phyloP scores from a whole-genome alignment of 2,329 filamentous ascomycete genomes.

The Hortaea sp. region DNA sequence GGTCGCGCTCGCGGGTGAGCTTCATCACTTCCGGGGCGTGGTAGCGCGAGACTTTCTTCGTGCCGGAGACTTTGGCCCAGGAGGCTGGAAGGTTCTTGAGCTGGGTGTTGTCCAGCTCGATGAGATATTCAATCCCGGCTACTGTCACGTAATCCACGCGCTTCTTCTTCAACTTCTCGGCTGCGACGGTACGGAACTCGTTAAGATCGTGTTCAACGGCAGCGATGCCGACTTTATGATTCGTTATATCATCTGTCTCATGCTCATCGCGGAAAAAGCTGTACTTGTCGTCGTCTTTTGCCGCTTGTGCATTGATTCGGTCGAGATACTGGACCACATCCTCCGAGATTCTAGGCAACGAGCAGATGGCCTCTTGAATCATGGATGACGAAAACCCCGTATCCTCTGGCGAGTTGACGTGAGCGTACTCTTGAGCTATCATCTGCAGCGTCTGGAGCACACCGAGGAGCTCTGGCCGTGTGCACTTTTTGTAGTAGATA shows the following conservation, averaged over 20 bases:
- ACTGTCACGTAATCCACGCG: constrained; percentile 70
- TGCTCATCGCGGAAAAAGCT: constrained; percentile 79
- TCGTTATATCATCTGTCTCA: constrained; percentile 80
- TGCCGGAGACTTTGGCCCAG: constrained; percentile 90
- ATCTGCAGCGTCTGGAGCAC: constrained; percentile 77
- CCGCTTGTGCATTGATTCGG: constrained; percentile 74
- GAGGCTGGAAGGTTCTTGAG: constrained; percentile 84
- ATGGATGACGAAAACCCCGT: constrained; percentile 63
- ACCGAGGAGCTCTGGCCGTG: constrained; percentile 73
- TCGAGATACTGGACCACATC: constrained; percentile 68
- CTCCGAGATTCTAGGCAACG: constrained; percentile 65
- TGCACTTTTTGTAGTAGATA: constrained; percentile 96
- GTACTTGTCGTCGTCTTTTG: constrained; percentile 84
- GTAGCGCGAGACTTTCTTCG: constrained; percentile 84
- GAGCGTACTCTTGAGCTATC: constrained; percentile 66
- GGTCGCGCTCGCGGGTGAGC: constrained; percentile 77
- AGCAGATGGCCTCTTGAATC: constrained; percentile 60
- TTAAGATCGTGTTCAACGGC: constrained; percentile 83
- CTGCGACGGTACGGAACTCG: constrained; percentile 61
- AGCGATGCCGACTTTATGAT: constrained; percentile 89
- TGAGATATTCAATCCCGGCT: constrained; percentile 84
- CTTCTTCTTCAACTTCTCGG: constrained; percentile 59
- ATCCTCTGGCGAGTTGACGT: constrained; percentile 54
- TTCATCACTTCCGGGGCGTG: constrained; percentile 85
- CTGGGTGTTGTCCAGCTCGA: constrained; percentile 77